Percentiles rank a stretch among this genome's conserved stretches.
These are phyloP conservation scores for Arxiozyma heterogenica DNA, from an alignment of 1,139 yeast species.

Conservation along the genomic window DNA sequence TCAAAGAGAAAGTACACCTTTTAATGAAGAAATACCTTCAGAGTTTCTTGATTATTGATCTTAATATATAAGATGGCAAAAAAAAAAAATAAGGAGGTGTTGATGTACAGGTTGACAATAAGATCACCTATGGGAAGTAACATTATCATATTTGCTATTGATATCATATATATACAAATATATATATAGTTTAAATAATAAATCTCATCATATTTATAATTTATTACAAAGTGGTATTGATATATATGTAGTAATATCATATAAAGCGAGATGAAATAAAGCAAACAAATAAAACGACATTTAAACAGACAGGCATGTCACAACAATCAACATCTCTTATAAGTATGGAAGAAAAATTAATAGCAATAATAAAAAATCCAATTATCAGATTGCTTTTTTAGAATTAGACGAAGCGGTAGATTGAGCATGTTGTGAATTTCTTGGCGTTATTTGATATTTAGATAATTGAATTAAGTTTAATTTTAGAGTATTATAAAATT, in stretches of 20 bases:
- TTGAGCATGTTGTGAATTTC: constrained; percentile 5
- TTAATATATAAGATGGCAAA: too few relatives aligned
- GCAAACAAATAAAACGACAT: too few relatives aligned
- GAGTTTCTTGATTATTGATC: not conserved
- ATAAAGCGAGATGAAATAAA: not conserved
- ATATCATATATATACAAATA: too few relatives aligned
- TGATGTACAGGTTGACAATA: not conserved
- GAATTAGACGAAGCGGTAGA: constrained; percentile 1
- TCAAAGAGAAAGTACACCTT: not conserved
- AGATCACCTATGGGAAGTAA: not conserved
- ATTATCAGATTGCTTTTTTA: not conserved
- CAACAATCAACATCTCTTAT: not conserved
- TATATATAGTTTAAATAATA: too few relatives aligned
- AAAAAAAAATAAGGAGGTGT: not conserved
- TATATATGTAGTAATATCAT: not conserved
- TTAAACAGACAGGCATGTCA: not conserved
- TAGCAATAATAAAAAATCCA: not conserved
- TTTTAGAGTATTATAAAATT: constrained; percentile 55
- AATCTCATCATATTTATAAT: too few relatives aligned
- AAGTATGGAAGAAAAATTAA: not conserved
- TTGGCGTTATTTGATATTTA: constrained; percentile 15
- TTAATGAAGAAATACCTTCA: not conserved
- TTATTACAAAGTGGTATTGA: too few relatives aligned
- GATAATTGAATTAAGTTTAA: constrained; percentile 18
- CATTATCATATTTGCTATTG: not conserved